These are phyloP conservation scores for Cornus florida DNA, from an alignment of 148 eudicot species.

Conservation along the genomic window DNA sequence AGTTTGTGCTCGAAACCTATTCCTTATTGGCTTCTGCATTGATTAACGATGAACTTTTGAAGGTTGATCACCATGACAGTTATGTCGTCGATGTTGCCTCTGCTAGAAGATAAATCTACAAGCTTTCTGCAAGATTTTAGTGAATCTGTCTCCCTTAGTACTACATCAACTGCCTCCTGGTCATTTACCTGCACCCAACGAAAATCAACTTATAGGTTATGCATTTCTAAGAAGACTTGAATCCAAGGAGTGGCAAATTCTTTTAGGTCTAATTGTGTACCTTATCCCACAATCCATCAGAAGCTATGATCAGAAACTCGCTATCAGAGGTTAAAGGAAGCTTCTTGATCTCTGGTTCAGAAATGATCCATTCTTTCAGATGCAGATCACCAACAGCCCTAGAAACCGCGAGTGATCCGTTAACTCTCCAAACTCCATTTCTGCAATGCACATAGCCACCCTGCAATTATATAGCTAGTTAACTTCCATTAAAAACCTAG, in stretches of 20 bases:
- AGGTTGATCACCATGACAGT: no score
- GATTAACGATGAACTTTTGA: no score
- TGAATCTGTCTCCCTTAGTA: constrained; percentile 8
- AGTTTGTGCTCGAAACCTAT: no score
- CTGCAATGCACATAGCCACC: constrained; percentile 60
- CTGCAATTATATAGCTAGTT: constrained; percentile 21
- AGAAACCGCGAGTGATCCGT: constrained; percentile 66
- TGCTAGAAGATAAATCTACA: constrained; percentile 16
- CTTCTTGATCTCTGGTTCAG: constrained; percentile 53
- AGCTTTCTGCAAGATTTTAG: constrained; percentile 29
- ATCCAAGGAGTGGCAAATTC: no score
- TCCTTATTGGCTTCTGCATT: no score
- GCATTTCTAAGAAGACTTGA: no score
- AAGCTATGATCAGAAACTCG: constrained; percentile 49
- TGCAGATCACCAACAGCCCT: constrained; percentile 70
- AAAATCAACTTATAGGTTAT: no score
- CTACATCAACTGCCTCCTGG: constrained; percentile 36
- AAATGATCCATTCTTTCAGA: constrained; percentile 56
- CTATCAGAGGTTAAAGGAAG: constrained; percentile 26
- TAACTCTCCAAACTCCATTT: constrained; percentile 60
- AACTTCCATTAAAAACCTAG: no score
- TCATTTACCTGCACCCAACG: constrained; percentile 19
- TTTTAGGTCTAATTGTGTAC: no score
- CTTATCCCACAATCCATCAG: constrained; percentile 66
- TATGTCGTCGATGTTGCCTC: not conserved